These are phyloP conservation scores for Acer campestre DNA, from an alignment of 345 rosid species.

Conservation along the genomic window DNA sequence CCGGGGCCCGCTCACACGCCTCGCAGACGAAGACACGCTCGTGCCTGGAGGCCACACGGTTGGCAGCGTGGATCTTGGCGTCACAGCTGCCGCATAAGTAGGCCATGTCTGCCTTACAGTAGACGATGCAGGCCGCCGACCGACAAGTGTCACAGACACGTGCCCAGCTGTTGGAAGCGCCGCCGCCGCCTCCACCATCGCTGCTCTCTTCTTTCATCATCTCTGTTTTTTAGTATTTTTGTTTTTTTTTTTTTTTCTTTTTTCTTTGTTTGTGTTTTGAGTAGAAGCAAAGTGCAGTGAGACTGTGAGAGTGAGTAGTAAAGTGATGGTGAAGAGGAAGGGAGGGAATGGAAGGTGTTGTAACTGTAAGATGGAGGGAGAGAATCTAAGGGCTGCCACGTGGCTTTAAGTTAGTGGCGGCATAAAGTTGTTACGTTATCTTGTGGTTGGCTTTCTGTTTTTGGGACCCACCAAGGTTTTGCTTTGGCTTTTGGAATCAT, in stretches of 20 bases:
- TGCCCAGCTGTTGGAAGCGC: constrained; percentile 48
- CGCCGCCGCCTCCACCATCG: constrained; percentile 23
- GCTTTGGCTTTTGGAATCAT: constrained; percentile 26
- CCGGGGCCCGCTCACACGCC: constrained; percentile 82
- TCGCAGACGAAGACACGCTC: constrained; percentile 87
- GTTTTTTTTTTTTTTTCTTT: no score
- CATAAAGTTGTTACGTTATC: constrained; percentile 40
- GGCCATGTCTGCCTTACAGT: constrained; percentile 81
- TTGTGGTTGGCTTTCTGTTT: constrained; percentile 48
- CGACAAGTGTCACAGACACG: constrained; percentile 75
- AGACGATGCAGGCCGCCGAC: constrained; percentile 73
- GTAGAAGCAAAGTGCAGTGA: background rate
- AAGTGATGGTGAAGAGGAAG: background rate
- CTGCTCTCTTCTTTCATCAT: constrained; percentile 65
- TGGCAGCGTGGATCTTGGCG: constrained; percentile 71
- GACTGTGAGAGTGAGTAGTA: constrained; percentile 3
- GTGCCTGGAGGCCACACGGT: constrained; percentile 82
- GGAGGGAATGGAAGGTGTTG: constrained; percentile 16
- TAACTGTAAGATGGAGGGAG: constrained; percentile 34
- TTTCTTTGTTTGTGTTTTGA: no score
- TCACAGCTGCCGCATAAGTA: constrained; percentile 75
- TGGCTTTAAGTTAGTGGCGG: constrained; percentile 49
- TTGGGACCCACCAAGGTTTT: constrained; percentile 21
- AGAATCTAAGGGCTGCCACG: constrained; percentile 44
- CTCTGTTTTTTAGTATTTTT: background rate